Base-by-base conservation (phyloP, 2,329 filamentous ascomycete genomes). In the Pestalotiopsis sp. region DNA sequence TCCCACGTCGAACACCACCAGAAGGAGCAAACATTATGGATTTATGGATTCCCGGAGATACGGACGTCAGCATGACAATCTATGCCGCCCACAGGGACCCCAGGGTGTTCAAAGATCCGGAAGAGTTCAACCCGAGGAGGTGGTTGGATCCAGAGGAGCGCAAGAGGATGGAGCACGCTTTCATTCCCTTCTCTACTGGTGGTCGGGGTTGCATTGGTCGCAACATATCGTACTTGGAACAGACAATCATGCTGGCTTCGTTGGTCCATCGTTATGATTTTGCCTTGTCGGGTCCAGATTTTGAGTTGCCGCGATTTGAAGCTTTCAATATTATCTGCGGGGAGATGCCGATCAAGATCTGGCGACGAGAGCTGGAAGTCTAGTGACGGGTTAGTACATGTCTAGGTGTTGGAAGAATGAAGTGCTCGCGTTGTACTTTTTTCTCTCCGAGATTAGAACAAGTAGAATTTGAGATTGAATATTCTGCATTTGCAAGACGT, bases 1-100 rank as follows among this genome's bases (percentile, higher is more conserved):
- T 87, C 3, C 78, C 80, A 2, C 81, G 85, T 6, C 75, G 79
- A 60, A 86, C 84, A 0, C 84, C 84, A 0, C 69, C 79, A 0
- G 82, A 84, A 63, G 41, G 62, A 11, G 3, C 31, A 12, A 11
- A 20, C 4, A 39, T 62, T 7, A 39, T 38, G 12, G 59, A 39
- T 20, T 5, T 38, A 4, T 62, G 27, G n/a, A 64, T 68, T n/a
- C 66, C 69, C 9, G 63, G 57, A 2, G 64, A 66, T n/a, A 68
- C 69, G 7, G 64, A 27, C 31, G 69, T 70, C 9, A 63, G 23
- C 62, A 66, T 68, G 20, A 59, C 66, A 9, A 38, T 64, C n/a
- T 66, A 67, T 23, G 63, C 69, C 7, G 67, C 67, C 1, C 67
- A 68, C 9, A 36, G 67, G 3, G 61, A 68, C 25, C 63, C 62